A percentile compares a stretch with the other conserved stretches of the same genome.
Evolutionary conservation across 371 early-diverging fungal genomes (phyloP).

Genomic region (Smittium mucronatum): DNA sequence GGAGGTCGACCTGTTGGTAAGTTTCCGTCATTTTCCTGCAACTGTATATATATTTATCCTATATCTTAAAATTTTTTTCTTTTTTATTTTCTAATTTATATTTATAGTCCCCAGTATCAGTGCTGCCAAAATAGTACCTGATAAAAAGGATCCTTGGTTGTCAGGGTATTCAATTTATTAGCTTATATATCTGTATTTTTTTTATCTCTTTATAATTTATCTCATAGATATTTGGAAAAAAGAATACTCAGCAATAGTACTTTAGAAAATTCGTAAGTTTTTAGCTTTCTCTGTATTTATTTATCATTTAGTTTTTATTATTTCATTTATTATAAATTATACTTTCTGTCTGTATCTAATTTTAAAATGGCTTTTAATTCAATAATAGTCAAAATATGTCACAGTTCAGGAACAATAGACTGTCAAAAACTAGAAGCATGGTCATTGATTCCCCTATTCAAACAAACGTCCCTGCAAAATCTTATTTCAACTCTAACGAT

Average conservation of each 20-base stretch:
- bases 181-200: neutral
- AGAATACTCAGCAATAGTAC: neutral
- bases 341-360: too few relatives aligned
- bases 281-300: too few relatives aligned
- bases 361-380: too few relatives aligned
- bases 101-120: conserved; percentile 6
- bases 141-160: conserved; percentile 31
- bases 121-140: conserved; percentile 10
- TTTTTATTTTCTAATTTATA: too few relatives aligned
- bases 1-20: conserved; percentile 26
- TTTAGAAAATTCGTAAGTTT: neutral
- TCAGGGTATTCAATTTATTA: conserved; percentile 18
- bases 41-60: neutral
- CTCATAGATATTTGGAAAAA: neutral
- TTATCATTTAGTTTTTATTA: too few relatives aligned
- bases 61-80: neutral
- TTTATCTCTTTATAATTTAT: neutral
- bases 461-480: neutral
- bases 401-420: neutral
- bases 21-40: conserved; percentile 8
- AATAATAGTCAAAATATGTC: too few relatives aligned
- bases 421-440: neutral
- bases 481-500: neutral
- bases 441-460: neutral
- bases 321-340: too few relatives aligned